Evolutionary conservation across 2,329 filamentous ascomycete genomes (phyloP).

Genomic region (Emericellopsis cladophorae): DNA sequence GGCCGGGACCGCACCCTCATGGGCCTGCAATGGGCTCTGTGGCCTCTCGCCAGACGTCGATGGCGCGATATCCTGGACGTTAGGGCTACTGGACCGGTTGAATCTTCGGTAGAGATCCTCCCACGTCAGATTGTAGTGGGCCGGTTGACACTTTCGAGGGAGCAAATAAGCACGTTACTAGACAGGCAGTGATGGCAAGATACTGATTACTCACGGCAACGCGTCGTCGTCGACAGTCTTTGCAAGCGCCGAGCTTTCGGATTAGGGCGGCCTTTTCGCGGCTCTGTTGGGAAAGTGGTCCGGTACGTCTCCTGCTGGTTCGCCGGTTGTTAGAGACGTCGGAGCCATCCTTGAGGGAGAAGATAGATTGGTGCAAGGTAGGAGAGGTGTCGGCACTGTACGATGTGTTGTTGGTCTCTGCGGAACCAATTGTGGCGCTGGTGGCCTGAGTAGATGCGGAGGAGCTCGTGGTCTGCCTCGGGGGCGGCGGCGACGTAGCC

Average conservation of each 20-base stretch:
- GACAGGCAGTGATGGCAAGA: not conserved
- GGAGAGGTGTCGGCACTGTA: constrained; percentile 41
- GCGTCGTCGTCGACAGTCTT: constrained; percentile 40
- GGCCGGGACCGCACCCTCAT: constrained; percentile 18
- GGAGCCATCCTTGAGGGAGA: constrained; percentile 41
- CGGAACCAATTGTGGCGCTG: constrained; percentile 25
- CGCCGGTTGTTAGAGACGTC: constrained; percentile 40
- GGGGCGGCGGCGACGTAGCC: not conserved
- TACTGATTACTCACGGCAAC: constrained; percentile 38
- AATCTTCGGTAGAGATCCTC: constrained; percentile 44
- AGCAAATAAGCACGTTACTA: constrained; percentile 4
- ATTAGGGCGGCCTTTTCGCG: constrained; percentile 47
- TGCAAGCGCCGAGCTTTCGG: constrained; percentile 44
- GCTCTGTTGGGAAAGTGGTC: constrained; percentile 43
- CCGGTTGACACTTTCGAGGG: constrained; percentile 37
- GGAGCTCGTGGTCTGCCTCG: constrained; percentile 36
- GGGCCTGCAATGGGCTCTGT: constrained; percentile 30
- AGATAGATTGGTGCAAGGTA: constrained; percentile 36
- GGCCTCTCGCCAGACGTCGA: constrained; percentile 25
- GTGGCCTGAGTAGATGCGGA: constrained; percentile 40
- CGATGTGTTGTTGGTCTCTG: constrained; percentile 35
- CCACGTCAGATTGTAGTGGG: constrained; percentile 49
- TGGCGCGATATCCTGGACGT: constrained; percentile 34
- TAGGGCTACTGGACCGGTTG: constrained; percentile 36
- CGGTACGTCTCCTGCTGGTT: constrained; percentile 44